Base-by-base conservation (phyloP, 257 asterid species). In the Petunia secreta region DNA sequence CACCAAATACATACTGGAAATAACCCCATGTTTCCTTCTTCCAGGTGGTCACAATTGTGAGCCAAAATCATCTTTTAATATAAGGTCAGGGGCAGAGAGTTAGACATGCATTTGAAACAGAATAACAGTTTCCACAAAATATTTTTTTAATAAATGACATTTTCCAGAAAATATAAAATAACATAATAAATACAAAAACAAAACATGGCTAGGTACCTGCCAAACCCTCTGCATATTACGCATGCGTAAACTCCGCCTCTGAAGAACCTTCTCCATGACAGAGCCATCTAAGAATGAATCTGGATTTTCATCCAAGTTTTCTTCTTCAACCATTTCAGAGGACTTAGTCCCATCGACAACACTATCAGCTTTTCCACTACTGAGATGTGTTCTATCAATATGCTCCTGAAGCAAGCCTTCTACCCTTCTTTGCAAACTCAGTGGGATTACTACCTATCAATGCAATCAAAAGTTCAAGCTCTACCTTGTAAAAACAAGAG, bases 331-430 rank as follows among this genome's bases (percentile, higher is more conserved):
- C 82, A 62, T 86, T 80, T 80, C 79, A 63, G 46, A 16, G 48
- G 88, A 46, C 80, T 81, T 84, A 38, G 73, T 79, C 79, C 85
- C 89, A 84, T 75, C 86, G 13, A 80, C 84, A 83, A 76, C 40
- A 81, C 41, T 86, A n/a, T 80, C 83, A 14, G 75, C 80, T 10
- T 83, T 85, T 81, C 84, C 88, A 48, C 89, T 81, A 80, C 84
- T 87, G 84, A 92, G 80, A 65, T 78, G 84, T 79, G 83, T 85
- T 85, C 99, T 87, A 84, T 95, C 99, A 58, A 95, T 94, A 87
- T 95, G 97, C 86, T 95, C 99, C 87, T 95, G 98, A 80, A 95
- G 99, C 87, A 95, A 84, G 83, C 97, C 92, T 83, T 95, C 99
- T 53, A 95, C 99, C 86, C 99, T 92, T 85, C 98, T 91, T 82